These are phyloP conservation scores for Cyberlindnera americana DNA, from an alignment of 805 yeast species.

Conservation along the genomic window DNA sequence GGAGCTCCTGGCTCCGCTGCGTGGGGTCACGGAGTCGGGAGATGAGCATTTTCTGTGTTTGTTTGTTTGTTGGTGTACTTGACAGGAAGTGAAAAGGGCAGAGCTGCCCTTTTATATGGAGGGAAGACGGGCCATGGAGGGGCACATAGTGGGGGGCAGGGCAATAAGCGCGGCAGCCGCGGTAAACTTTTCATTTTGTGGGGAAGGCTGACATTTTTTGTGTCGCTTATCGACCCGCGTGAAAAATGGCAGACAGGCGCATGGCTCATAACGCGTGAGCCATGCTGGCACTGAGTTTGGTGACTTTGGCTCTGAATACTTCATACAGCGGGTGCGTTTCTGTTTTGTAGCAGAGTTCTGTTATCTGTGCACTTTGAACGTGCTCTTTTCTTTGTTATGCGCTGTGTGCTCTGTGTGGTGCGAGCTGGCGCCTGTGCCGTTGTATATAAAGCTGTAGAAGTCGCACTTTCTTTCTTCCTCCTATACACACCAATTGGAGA, in stretches of 20 bases:
- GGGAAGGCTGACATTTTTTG: background rate
- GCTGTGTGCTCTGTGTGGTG: no score
- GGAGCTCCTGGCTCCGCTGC: slow-evolving; percentile 21
- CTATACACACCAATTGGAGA: no score
- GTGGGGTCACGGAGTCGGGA: slow-evolving; percentile 20
- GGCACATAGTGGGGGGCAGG: background rate
- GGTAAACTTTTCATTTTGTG: background rate
- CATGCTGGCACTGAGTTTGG: no score
- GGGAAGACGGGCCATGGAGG: background rate
- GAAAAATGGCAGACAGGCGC: background rate
- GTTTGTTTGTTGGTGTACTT: background rate
- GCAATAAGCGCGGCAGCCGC: background rate
- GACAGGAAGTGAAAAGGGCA: background rate
- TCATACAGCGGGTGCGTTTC: no score
- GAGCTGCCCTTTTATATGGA: background rate
- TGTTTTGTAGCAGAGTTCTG: no score
- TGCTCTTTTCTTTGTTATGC: no score
- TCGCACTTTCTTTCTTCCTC: no score
- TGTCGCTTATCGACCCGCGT: background rate
- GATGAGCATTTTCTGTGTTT: slow-evolving; percentile 10
- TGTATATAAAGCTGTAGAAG: slow-evolving; percentile 2
- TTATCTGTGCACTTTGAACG: no score
- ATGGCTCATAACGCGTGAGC: slow-evolving; percentile 7
- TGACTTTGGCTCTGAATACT: no score
- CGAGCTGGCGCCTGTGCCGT: no score